phyloP scores from a whole-genome alignment of 768 basidiomycete species.

The Gymnopilus dilepis region DNA sequence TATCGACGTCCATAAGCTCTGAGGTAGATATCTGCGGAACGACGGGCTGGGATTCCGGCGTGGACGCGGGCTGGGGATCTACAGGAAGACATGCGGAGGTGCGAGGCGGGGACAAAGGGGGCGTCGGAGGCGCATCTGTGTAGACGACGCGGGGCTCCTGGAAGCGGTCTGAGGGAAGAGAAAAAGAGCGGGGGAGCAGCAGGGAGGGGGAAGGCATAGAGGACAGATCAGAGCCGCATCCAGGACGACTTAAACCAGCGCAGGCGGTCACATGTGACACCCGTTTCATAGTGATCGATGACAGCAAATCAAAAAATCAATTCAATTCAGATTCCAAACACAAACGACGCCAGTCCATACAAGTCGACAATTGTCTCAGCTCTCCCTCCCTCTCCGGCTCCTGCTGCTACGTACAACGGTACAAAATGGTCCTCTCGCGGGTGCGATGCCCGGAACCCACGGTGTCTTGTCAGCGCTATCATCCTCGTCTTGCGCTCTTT shows the following conservation, averaged over 20 bases:
- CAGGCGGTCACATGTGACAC: constrained; percentile 18
- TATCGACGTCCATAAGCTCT: constrained; percentile 30
- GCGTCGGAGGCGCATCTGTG: constrained; percentile 69
- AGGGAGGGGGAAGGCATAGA: constrained; percentile 30
- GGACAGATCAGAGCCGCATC: constrained; percentile 16
- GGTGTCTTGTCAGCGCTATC: constrained; percentile 57
- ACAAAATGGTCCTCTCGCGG: constrained; percentile 85
- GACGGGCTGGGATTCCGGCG: constrained; percentile 10
- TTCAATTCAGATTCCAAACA: constrained; percentile 55
- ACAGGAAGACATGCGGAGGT: constrained; percentile 18
- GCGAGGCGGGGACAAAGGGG: constrained; percentile 59
- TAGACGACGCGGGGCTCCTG: constrained; percentile 48
- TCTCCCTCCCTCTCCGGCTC: constrained; percentile 65
- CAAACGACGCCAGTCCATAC: constrained; percentile 68
- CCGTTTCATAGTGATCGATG: constrained; percentile 21
- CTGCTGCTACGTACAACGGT: constrained; percentile 78
- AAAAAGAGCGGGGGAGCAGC: constrained; percentile 36
- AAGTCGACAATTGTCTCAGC: constrained; percentile 53
- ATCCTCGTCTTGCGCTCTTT: constrained; percentile 60
- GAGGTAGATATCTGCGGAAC: constrained; percentile 13
- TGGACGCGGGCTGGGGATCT: constrained; percentile 6
- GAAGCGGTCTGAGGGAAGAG: constrained; percentile 36
- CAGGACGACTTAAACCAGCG: not conserved
- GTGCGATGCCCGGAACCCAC: constrained; percentile 69
- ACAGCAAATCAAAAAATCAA: not conserved